phyloP scores from a whole-genome alignment of 163 green algal genomes.

The Coccomyxa subellipsoidea region DNA sequence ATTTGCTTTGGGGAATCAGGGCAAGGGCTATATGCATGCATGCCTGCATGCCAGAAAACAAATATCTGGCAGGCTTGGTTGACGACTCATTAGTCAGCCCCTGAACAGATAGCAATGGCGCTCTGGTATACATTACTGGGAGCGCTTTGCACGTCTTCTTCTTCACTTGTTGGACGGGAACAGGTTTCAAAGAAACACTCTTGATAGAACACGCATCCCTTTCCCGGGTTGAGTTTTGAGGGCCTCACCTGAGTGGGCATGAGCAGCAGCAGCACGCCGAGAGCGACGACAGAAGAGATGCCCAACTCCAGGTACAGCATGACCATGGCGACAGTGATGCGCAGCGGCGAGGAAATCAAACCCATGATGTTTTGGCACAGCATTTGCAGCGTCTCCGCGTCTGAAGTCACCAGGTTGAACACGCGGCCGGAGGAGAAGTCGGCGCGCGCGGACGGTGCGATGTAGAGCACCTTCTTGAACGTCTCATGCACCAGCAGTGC shows the following conservation, averaged over 20 bases:
- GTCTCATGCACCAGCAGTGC: slow-evolving; percentile 57
- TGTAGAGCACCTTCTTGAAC: slow-evolving; percentile 57
- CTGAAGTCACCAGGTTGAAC: slow-evolving; percentile 69
- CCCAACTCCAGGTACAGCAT: slow-evolving; percentile 78
- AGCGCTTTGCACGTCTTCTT: too few relatives aligned
- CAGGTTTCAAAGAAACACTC: neutral
- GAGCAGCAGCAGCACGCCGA: slow-evolving; percentile 58
- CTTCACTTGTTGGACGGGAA: neutral
- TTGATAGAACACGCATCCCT: neutral
- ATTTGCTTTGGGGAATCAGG: neutral
- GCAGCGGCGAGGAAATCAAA: slow-evolving; percentile 65
- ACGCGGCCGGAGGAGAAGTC: slow-evolving; percentile 60
- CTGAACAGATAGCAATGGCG: too few relatives aligned
- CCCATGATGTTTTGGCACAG: slow-evolving; percentile 61
- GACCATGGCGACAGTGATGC: slow-evolving; percentile 63
- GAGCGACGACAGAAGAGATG: slow-evolving; percentile 43
- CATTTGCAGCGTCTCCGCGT: slow-evolving; percentile 61
- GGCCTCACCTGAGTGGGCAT: slow-evolving; percentile 62
- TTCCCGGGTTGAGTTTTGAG: too few relatives aligned
- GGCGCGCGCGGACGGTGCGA: slow-evolving; percentile 46
- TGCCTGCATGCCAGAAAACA: neutral
- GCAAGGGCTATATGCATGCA: neutral
- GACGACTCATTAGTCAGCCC: too few relatives aligned
- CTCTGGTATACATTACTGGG: too few relatives aligned
- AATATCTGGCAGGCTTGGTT: too few relatives aligned